phyloP scores from a whole-genome alignment of 1,284 basidiomycete species.

The Phellopilus nigrolimitatus region DNA sequence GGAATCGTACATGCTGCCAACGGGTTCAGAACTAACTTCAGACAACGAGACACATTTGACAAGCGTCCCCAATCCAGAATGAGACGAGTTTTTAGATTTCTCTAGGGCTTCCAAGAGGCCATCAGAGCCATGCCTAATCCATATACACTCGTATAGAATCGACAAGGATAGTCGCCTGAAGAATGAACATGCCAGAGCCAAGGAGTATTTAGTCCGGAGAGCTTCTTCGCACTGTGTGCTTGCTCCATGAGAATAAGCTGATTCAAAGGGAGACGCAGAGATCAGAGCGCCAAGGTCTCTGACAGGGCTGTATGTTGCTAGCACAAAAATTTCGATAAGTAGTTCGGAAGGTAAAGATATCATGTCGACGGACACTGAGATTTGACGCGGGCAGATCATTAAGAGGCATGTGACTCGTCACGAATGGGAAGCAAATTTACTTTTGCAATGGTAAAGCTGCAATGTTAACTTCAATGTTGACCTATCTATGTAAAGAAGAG shows the following conservation, averaged over 20 bases:
- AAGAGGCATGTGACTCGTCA: too few relatives aligned
- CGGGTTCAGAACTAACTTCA: not conserved
- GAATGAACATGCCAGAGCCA: conserved; percentile 5
- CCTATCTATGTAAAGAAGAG: too few relatives aligned
- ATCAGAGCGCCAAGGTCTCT: not conserved
- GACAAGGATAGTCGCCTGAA: not conserved
- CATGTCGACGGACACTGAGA: too few relatives aligned
- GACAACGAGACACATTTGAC: conserved; percentile 2
- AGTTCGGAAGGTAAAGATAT: conserved; percentile 7
- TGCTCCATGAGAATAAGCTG: not conserved
- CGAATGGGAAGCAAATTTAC: too few relatives aligned
- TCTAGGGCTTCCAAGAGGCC: conserved; percentile 1
- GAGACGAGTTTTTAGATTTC: not conserved
- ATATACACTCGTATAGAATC: conserved; percentile 16
- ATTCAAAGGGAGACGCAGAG: conserved; percentile 9
- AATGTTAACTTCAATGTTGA: too few relatives aligned
- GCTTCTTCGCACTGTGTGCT: not conserved
- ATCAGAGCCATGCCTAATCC: conserved; percentile 15
- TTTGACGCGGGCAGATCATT: too few relatives aligned
- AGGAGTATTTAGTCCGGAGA: conserved; percentile 3
- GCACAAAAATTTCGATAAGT: conserved; percentile 6
- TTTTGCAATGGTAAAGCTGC: too few relatives aligned
- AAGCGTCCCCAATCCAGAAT: not conserved
- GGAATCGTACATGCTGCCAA: not conserved
- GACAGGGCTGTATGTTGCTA: conserved; percentile 6